Evolutionary conservation across 1,139 yeast genomes (phyloP), one percentile per base, ranked within the genome.

Genomic region (Diutina scorzettiae): DNA sequence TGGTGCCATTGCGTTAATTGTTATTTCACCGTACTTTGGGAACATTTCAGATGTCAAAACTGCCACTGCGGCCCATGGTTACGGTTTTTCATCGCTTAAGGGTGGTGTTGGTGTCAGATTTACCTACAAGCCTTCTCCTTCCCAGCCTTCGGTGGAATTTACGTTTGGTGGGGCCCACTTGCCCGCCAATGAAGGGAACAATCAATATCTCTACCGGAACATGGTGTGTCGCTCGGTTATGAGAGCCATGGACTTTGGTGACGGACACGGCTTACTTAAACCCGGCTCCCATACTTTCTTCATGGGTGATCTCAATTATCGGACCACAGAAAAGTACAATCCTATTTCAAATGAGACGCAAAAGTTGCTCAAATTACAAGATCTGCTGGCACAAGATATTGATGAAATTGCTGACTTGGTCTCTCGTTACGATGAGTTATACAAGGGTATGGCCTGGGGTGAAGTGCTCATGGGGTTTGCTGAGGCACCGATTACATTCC

Each of bases 301-400:
- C 45, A 60, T 84, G 69, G 96, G 96, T 0, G 96, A 87, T 57
- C 63, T 87, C 51, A 87, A 87, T 57, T 87, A 82, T 57, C 67
- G 96, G 42, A 72, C 78, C 3, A 58, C 67, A 2, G 63, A 73
- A 46, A 48, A 56, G 31, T 49, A 52, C 39, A 49, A 51, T 16
- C 28, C 28, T 6, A 7, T 6, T 2, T 34, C 39, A 14, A 18
- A n/a, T 19, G 39, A 12, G 40, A 45, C 0, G n/a, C 43, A 48
- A 16, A 51, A 52, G 27, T 52, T 64, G 20, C 43, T 53, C 3
- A 43, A 50, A 2, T 46, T 63, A 18, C 62, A 55, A 41, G 64
- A 60, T 46, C 60, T 52, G 28, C 39, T 44, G 8, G 23, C 36
- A 7, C 43, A 45, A 3, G 49, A 25, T 5, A 19, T 27, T 11